Percentiles rank a stretch among this genome's conserved stretches.
Evolutionary conservation across 2,329 filamentous ascomycete genomes (phyloP).

Genomic region (Claviceps sp.): DNA sequence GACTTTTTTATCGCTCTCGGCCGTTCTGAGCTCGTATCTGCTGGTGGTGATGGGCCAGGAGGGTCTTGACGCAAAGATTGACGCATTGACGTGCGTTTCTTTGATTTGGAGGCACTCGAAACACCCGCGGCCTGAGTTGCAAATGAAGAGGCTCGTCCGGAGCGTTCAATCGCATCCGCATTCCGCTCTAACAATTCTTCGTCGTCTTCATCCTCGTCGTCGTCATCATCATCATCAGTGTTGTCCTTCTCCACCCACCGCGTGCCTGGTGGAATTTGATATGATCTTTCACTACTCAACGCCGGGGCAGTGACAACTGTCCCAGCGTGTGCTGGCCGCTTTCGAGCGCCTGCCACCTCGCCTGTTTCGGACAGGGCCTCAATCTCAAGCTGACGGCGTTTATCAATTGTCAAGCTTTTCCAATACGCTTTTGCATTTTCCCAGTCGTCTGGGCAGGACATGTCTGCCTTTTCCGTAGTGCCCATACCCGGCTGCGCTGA

Average conservation of each 20-base stretch:
- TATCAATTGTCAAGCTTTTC: slow-evolving; percentile 50
- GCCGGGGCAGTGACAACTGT: slow-evolving; percentile 8
- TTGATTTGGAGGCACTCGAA: slow-evolving; percentile 6
- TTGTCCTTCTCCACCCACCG: slow-evolving; percentile 14
- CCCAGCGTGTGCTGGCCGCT: slow-evolving; percentile 13
- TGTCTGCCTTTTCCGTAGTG: background rate
- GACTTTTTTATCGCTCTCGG: slow-evolving; percentile 20
- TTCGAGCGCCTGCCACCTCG: slow-evolving; percentile 26
- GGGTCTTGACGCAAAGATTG: slow-evolving; percentile 32
- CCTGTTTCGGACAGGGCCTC: slow-evolving; percentile 42
- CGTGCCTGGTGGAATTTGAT: slow-evolving; percentile 26
- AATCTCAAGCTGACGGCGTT: slow-evolving; percentile 46
- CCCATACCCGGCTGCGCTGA: background rate
- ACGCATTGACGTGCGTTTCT: slow-evolving; percentile 35
- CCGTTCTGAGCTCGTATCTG: slow-evolving; percentile 7
- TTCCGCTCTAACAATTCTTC: background rate
- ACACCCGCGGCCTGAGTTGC: background rate
- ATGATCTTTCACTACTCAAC: slow-evolving; percentile 15
- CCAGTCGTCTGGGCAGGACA: slow-evolving; percentile 39
- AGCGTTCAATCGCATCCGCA: background rate
- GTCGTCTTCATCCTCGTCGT: slow-evolving; percentile 8
- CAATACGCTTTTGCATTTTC: slow-evolving; percentile 56
- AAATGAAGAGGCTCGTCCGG: slow-evolving; percentile 3
- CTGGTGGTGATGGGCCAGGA: slow-evolving; percentile 4
- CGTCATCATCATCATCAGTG: slow-evolving; percentile 1